These are phyloP conservation scores for Exobasidium cylindrosporum DNA, from an alignment of 1,284 basidiomycete species.

Conservation along the genomic window DNA sequence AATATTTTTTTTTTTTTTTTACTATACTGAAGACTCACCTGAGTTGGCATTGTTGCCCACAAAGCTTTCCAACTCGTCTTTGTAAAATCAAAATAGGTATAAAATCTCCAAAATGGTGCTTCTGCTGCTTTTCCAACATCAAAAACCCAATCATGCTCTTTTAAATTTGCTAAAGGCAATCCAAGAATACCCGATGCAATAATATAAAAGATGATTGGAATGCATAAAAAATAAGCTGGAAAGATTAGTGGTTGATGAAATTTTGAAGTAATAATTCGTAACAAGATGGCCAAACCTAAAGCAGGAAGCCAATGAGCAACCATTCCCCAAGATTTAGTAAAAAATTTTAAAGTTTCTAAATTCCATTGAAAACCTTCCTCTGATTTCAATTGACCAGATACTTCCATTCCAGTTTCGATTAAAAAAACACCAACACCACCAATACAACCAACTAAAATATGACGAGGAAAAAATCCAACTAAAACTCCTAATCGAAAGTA, in stretches of 20 bases:
- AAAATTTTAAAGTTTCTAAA: slow-evolving; percentile 63
- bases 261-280: slow-evolving; percentile 75
- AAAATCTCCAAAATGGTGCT: slow-evolving; percentile 53
- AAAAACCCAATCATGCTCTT: slow-evolving; percentile 81
- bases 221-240: slow-evolving; percentile 79
- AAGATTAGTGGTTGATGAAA: slow-evolving; percentile 88
- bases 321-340: slow-evolving; percentile 59
- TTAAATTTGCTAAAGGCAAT: slow-evolving; percentile 65
- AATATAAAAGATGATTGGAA: slow-evolving; percentile 80
- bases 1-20: too few relatives aligned
- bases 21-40: too few relatives aligned
- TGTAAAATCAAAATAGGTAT: slow-evolving; percentile 52
- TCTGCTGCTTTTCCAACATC: slow-evolving; percentile 63
- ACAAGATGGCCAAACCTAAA: slow-evolving; percentile 70
- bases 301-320: slow-evolving; percentile 74
- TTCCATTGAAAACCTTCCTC: slow-evolving; percentile 76
- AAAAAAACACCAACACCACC: slow-evolving; percentile 94
- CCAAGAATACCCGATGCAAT: slow-evolving; percentile 65
- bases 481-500: slow-evolving; percentile 76
- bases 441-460: slow-evolving; percentile 79
- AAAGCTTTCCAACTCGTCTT: slow-evolving; percentile 50
- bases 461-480: slow-evolving; percentile 93
- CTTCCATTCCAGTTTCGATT: slow-evolving; percentile 63
- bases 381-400: slow-evolving; percentile 71
- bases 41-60: slow-evolving; percentile 57